Conservation (phyloP, 352 stramenopile species). For the Phytophthora kernoviae region DNA sequence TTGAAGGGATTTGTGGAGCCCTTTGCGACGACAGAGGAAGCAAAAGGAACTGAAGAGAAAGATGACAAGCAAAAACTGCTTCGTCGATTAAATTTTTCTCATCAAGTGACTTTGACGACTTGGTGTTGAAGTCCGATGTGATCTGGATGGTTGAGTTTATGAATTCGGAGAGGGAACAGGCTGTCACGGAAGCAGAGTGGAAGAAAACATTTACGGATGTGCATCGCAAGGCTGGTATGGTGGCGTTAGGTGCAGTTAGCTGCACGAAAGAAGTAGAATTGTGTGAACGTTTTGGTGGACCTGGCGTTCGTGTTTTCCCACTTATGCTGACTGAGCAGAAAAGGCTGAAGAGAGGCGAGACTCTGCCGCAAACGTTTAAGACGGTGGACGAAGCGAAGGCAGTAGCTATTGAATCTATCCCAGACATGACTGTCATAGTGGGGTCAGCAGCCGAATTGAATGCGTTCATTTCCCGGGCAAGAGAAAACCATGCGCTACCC, state of each 20-base stretch:
- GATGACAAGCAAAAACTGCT: slow-evolving; percentile 18
- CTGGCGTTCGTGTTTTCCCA: slow-evolving; percentile 60
- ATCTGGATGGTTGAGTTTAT: slow-evolving; percentile 75
- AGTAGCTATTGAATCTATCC: slow-evolving; percentile 51
- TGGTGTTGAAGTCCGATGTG: slow-evolving; percentile 54
- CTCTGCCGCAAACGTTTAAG: slow-evolving; percentile 44
- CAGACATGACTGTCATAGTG: slow-evolving; percentile 50
- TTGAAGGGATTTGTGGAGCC: slow-evolving; percentile 60
- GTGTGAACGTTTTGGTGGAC: slow-evolving; percentile 56
- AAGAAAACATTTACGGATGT: slow-evolving; percentile 53
- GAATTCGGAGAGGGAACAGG: slow-evolving; percentile 37
- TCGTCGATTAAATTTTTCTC: slow-evolving; percentile 48
- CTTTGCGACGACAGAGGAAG: slow-evolving; percentile 33
- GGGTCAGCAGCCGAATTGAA: slow-evolving; percentile 58
- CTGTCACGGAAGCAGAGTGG: slow-evolving; percentile 42
- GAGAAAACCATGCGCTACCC: slow-evolving; percentile 45
- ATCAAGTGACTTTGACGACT: slow-evolving; percentile 50
- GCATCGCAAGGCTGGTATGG: slow-evolving; percentile 64
- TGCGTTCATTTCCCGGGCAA: slow-evolving; percentile 53
- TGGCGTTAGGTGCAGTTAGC: slow-evolving; percentile 59
- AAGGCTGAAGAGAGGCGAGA: slow-evolving; percentile 39
- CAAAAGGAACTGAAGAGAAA: slow-evolving; percentile 4
- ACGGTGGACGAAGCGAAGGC: slow-evolving; percentile 57
- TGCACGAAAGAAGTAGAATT: slow-evolving; percentile 50
- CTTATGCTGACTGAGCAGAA: slow-evolving; percentile 34